Evolutionary conservation across 2,329 filamentous ascomycete genomes (phyloP).

Genomic region (Aspergillus floridensis): DNA sequence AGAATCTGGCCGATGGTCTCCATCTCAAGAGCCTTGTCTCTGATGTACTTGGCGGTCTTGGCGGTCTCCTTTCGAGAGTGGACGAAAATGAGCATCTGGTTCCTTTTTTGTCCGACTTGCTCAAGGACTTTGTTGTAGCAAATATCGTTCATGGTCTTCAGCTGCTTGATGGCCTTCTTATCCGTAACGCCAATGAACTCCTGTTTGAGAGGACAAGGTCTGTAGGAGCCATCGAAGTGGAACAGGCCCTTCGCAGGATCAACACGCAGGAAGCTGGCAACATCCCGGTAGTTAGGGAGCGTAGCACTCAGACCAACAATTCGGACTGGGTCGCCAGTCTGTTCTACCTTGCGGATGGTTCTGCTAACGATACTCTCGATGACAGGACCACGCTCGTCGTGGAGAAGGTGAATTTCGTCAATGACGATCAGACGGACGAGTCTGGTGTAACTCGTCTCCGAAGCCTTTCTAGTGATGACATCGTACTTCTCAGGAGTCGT

Average conservation of each 20-base stretch:
- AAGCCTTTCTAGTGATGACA: slow-evolving; percentile 96
- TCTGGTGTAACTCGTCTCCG: slow-evolving; percentile 93
- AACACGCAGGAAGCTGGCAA: slow-evolving; percentile 90
- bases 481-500: slow-evolving; percentile 99
- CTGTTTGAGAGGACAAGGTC: slow-evolving; percentile 90
- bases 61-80: slow-evolving; percentile 98
- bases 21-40: slow-evolving; percentile 94
- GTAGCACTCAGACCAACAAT: slow-evolving; percentile 92
- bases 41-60: slow-evolving; percentile 93
- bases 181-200: slow-evolving; percentile 98
- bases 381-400: slow-evolving; percentile 95
- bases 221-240: slow-evolving; percentile 92
- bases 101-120: slow-evolving; percentile 86
- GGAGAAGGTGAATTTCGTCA: slow-evolving; percentile 95
- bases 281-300: slow-evolving; percentile 92
- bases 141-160: slow-evolving; percentile 99
- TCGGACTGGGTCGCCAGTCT: slow-evolving; percentile 88
- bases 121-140: slow-evolving; percentile 97
- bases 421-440: slow-evolving; percentile 96
- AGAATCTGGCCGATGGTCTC: slow-evolving; percentile 97
- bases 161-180: slow-evolving; percentile 96
- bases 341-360: slow-evolving; percentile 88
- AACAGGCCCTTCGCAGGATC: slow-evolving; percentile 83
- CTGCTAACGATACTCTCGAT: slow-evolving; percentile 94
- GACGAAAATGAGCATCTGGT: slow-evolving; percentile 99